Percentiles rank a stretch among this genome's conserved stretches.
phyloP scores from a whole-genome alignment of 2,329 filamentous ascomycete genomes.

The Bipolaris oryzae region DNA sequence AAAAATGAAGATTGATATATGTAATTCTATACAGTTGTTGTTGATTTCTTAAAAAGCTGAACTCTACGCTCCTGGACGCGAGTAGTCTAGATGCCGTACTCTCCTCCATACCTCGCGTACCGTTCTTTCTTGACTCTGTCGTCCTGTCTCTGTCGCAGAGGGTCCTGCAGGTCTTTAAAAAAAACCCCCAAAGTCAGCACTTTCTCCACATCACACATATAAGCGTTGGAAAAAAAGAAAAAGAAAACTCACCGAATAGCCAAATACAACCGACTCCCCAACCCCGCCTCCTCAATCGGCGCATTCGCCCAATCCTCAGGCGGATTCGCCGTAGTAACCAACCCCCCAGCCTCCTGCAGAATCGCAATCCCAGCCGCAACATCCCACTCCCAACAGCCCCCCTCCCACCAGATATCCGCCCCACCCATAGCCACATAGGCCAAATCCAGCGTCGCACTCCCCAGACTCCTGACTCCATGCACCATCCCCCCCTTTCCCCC shows the following conservation, averaged over 20 bases:
- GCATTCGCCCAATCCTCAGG: constrained; percentile 63
- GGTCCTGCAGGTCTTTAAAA: constrained; percentile 65
- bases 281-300: constrained; percentile 62
- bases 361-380: constrained; percentile 78
- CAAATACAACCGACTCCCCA: constrained; percentile 73
- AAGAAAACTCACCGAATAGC: constrained; percentile 62
- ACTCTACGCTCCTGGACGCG: constrained; percentile 61
- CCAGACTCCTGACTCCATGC: constrained; percentile 74
- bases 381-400: constrained; percentile 83
- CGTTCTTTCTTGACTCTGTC: constrained; percentile 71
- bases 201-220: neutral
- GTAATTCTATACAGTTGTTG: neutral
- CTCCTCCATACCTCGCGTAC: constrained; percentile 76
- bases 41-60: no score
- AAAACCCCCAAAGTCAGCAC: neutral
- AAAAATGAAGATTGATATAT: neutral
- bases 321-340: constrained; percentile 76
- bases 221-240: neutral
- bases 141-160: constrained; percentile 65
- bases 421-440: constrained; percentile 77
- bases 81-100: constrained; percentile 70
- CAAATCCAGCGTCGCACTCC: constrained; percentile 74
- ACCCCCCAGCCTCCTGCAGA: constrained; percentile 72
- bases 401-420: constrained; percentile 84
- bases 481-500: constrained; percentile 77